Evolutionary conservation across 805 yeast species (phyloP), one percentile per base, ranked within the genome.

Genomic region (Wickerhamomyces pijperi): DNA sequence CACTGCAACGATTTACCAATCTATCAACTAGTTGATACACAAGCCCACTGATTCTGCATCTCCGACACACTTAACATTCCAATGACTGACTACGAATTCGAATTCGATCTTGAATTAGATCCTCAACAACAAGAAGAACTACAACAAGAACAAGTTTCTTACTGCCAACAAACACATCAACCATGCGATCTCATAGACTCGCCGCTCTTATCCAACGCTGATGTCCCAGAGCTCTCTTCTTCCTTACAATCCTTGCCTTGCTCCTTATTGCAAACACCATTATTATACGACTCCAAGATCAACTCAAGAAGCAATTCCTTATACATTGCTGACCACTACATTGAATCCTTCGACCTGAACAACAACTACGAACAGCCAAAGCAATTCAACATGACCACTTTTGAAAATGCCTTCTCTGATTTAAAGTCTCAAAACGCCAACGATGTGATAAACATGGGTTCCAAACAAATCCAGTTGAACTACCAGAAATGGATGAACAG

Each of bases 201-300:
- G 12, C 33, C 33, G 4, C 15, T 31, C 19, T 31, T 31, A 15
- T 31, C 19, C 4, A 31, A 31, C 19, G 5, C 11, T 8, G 19
- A 31, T 15, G 17, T 31, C 8, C 33, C 33, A 31, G 33, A 31
- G 13, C 33, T 31, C 11, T 31, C 33, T 7, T 9, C 17, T 31
- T 31, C 33, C 8, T 31, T 6, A 6, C 19, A 15, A 31, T 31
- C 33, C 17, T 15, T 31, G 8, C 15, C 33, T 9, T 5, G 15
- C 33, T 31, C 33, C 17, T 31, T 31, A 19, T 31, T 31, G 15
- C 38, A 42, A 16, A 50, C 55, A 15, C 57, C 57, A 3, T 41
- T 53, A 15, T 39, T 53, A 19, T 53, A 53, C 42, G 53, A 53
- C 32, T 50, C 55, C 14, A 45, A 38, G 36, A 39, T 47, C 32